Evolutionary conservation across 768 basidiomycete genomes (phyloP), one percentile per base, ranked within the genome.

Genomic region (Leccinum rimulosum): DNA sequence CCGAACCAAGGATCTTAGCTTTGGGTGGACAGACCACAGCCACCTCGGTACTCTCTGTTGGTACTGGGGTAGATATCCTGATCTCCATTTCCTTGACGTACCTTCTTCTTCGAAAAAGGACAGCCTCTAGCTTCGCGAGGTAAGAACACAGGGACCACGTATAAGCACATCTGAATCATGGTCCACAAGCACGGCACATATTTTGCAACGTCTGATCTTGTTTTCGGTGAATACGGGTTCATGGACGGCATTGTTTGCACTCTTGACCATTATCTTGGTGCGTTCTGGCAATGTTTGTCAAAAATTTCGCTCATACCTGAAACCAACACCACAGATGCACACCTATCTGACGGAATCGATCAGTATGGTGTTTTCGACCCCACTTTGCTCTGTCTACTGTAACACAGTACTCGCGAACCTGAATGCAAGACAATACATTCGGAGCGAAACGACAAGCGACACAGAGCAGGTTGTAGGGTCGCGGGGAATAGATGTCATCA

Each of bases 161-260:
- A 10, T 38, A 17, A 49, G n/a, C 14, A 3, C 7, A 36, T 17
- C 25, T 58, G 48, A 63, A 27, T 27, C 8, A 31, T 33, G 27
- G 10, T 15, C 1, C 8, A 9, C 33, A 56, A 67, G 66, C 2
- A 65, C 57, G 4, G 19, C 27, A 6, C 35, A 54, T 47, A 27
- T 54, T 17, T 36, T 68, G 12, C 59, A 61, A 33, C 57, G 57
- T 27, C 50, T 68, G 3, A 38, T 31, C 3, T 33, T 66, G 6
- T 65, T 68, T 11, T 50, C 59, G 0, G 47, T 68, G 15, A 66
- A 66, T 2, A 58, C 50, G 0, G 76, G 82, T 0, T 76, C 85
- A n/a, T 80, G 79, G 14, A 76, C 83, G 11, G 83, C 85, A 57
- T 79, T 80, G 0, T 71, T 67, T 4, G 73, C 78, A 10, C 82